Evolutionary conservation across 345 rosid genomes (phyloP).

Genomic region (Salix suchowensis): DNA sequence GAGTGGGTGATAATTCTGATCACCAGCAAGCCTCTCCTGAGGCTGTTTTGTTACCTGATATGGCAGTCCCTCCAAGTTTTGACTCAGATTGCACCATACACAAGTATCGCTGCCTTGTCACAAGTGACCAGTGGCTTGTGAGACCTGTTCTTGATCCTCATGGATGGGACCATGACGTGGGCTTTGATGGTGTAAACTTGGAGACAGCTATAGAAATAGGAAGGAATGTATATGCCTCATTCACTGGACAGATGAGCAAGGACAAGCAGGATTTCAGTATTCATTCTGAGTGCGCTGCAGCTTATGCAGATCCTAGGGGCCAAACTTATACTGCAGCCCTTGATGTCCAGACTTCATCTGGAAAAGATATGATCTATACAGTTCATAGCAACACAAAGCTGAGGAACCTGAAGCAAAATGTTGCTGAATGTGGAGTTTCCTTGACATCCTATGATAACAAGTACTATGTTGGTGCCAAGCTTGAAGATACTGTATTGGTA

Average conservation of each 20-base stretch:
- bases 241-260: conserved; percentile 67
- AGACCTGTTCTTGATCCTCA: conserved; percentile 90
- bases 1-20: conserved; percentile 27
- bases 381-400: conserved; percentile 56
- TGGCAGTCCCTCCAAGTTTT: conserved; percentile 80
- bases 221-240: conserved; percentile 48
- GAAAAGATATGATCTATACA: conserved; percentile 64
- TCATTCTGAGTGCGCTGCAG: conserved; percentile 69
- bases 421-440: conserved; percentile 55
- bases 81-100: conserved; percentile 62
- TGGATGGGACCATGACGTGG: conserved; percentile 95
- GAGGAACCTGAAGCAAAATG: conserved; percentile 54
- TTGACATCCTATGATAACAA: conserved; percentile 59
- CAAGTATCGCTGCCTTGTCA: conserved; percentile 57
- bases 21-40: conserved; percentile 38
- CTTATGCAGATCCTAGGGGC: conserved; percentile 44
- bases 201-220: conserved; percentile 58
- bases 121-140: conserved; percentile 53
- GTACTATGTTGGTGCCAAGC: conserved; percentile 64
- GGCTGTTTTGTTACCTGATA: conserved; percentile 61
- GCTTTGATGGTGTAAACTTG: conserved; percentile 81
- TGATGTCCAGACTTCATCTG: conserved; percentile 66
- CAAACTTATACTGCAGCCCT: conserved; percentile 56
- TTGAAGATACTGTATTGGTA: conserved; percentile 62
- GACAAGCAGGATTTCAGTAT: conserved; percentile 72